A percentile compares a stretch with the other conserved stretches of the same genome.
Conservation (phyloP, 1,139 yeast genomes). For the Zygoascus meyerae region DNA sequence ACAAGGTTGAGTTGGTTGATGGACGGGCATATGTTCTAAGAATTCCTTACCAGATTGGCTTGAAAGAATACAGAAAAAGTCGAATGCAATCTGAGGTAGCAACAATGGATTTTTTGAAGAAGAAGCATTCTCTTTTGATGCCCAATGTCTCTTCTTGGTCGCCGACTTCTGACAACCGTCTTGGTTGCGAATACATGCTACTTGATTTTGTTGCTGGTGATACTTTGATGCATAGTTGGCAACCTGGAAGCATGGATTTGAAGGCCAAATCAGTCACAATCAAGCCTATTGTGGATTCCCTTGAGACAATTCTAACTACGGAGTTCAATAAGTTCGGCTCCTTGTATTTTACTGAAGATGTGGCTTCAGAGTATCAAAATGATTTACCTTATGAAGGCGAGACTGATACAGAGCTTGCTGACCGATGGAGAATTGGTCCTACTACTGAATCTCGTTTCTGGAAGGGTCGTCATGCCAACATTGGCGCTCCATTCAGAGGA, state of each 20-base stretch:
- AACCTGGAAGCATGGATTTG: conserved; percentile 61
- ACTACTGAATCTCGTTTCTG: conserved; percentile 72
- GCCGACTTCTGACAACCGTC: conserved; percentile 47
- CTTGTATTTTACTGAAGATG: conserved; percentile 67
- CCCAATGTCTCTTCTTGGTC: conserved; percentile 74
- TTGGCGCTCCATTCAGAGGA: conserved; percentile 44
- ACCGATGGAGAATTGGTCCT: conserved; percentile 91
- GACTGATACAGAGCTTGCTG: conserved; percentile 44
- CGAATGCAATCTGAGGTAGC: conserved; percentile 89
- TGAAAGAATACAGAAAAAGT: conserved; percentile 55
- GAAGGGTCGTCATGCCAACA: conserved; percentile 46
- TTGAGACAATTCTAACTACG: conserved; percentile 29
- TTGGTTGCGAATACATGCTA: conserved; percentile 69
- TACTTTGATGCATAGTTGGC: conserved; percentile 83
- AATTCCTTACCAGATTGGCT: conserved; percentile 67
- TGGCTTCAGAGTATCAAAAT: conserved; percentile 37
- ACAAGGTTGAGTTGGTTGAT: conserved; percentile 59
- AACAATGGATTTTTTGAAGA: conserved; percentile 72
- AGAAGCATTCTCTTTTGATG: conserved; percentile 45
- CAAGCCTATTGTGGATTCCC: conserved; percentile 35
- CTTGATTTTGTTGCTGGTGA: conserved; percentile 77
- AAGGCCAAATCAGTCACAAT: conserved; percentile 35
- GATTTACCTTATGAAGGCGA: conserved; percentile 64
- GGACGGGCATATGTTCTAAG: conserved; percentile 63
- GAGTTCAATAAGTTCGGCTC: conserved; percentile 75